Conservation (phyloP, 2,329 filamentous ascomycete genomes). For the Aquanectria penicillioides region DNA sequence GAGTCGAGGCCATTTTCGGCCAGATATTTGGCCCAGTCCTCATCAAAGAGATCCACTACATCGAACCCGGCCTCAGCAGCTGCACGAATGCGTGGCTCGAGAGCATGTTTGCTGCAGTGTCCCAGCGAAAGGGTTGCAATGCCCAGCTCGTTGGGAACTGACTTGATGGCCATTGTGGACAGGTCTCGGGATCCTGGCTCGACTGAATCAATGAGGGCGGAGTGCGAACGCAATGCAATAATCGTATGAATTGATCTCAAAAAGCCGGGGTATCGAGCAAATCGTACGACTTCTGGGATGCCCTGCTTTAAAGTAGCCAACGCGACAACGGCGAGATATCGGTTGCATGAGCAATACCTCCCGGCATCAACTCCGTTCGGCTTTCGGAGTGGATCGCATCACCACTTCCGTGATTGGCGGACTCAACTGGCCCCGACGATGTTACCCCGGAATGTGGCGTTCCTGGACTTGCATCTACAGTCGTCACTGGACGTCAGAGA, state of each 20-base stretch:
- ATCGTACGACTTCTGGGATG: slow-evolving; percentile 6
- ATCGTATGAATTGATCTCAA: background rate
- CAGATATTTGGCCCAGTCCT: slow-evolving; percentile 27
- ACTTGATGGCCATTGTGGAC: slow-evolving; percentile 11
- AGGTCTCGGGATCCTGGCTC: no score
- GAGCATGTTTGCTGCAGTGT: slow-evolving; percentile 20
- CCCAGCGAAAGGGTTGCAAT: slow-evolving; percentile 25
- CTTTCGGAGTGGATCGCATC: background rate
- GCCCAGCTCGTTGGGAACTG: slow-evolving; percentile 22
- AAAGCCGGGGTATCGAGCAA: background rate
- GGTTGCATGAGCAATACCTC: background rate
- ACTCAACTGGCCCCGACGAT: slow-evolving; percentile 13
- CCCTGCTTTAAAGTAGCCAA: background rate
- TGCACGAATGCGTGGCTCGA: slow-evolving; percentile 19
- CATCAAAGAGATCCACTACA: slow-evolving; percentile 28
- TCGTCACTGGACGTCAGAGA: background rate
- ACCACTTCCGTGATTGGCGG: slow-evolving; percentile 22
- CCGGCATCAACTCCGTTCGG: no score
- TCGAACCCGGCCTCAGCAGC: slow-evolving; percentile 20
- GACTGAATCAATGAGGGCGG: no score
- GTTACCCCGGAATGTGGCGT: slow-evolving; percentile 3
- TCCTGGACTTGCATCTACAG: background rate
- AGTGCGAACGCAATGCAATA: background rate
- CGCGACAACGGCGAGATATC: background rate
- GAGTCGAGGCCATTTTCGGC: slow-evolving; percentile 25